Conservation (phyloP, 306 rosid species). For the Acmispon strigosus region DNA sequence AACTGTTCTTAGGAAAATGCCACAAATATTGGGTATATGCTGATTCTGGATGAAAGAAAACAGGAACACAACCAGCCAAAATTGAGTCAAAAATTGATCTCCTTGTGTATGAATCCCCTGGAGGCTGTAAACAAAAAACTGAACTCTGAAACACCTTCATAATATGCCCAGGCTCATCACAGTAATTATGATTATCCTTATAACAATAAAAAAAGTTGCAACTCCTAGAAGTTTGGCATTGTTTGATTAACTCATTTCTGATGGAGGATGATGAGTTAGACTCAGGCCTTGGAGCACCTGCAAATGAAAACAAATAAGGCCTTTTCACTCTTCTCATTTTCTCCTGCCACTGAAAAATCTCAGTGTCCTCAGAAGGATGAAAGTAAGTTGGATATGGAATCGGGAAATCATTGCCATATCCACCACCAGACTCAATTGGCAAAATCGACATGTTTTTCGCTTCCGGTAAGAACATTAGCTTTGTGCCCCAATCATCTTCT, state of each 20-base stretch:
- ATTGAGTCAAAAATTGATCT: slow-evolving; percentile 54
- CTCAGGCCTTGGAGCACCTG: slow-evolving; percentile 42
- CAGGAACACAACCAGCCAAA: slow-evolving; percentile 53
- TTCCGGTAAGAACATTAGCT: slow-evolving; percentile 47
- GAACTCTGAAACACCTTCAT: slow-evolving; percentile 38
- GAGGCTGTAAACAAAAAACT: slow-evolving; percentile 51
- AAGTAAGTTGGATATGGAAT: slow-evolving; percentile 59
- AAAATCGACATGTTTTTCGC: slow-evolving; percentile 42
- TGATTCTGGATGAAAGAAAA: slow-evolving; percentile 47
- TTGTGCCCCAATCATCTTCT: slow-evolving; percentile 49
- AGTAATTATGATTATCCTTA: neutral
- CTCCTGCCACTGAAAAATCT: slow-evolving; percentile 38
- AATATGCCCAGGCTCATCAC: slow-evolving; percentile 28
- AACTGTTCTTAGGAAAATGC: slow-evolving; percentile 36
- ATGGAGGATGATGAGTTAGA: neutral
- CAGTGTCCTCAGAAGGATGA: slow-evolving; percentile 34
- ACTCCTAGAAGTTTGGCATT: slow-evolving; percentile 24
- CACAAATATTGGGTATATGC: slow-evolving; percentile 52
- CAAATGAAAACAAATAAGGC: slow-evolving; percentile 42
- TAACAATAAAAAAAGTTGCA: slow-evolving; percentile 35
- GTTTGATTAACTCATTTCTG: slow-evolving; percentile 28
- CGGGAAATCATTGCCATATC: slow-evolving; percentile 36
- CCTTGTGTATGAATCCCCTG: slow-evolving; percentile 52
- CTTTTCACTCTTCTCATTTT: slow-evolving; percentile 34
- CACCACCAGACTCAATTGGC: slow-evolving; percentile 34